These are phyloP conservation scores for Chaetomidium leptoderma DNA, from an alignment of 495 filamentous ascomycete species.

Conservation along the genomic window DNA sequence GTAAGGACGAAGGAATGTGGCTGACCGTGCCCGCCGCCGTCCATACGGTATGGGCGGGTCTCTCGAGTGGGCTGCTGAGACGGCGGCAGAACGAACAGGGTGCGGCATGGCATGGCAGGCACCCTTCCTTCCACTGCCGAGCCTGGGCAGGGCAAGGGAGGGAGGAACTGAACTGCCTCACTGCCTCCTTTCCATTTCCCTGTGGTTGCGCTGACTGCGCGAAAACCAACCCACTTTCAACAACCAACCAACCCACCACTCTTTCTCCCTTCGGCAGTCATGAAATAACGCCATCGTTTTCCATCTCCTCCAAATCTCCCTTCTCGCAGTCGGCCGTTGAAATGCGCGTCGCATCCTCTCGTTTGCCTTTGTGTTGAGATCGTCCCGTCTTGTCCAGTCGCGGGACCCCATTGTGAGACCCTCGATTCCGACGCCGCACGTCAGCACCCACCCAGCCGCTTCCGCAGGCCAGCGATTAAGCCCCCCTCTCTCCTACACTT, in stretches of 20 bases:
- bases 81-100: constrained; percentile 21
- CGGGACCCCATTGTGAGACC: constrained; percentile 15
- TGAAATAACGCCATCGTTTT: constrained; percentile 9
- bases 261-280: background rate
- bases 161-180: background rate
- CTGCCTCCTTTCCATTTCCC: constrained; percentile 5
- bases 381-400: constrained; percentile 5
- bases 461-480: background rate
- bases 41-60: constrained; percentile 10
- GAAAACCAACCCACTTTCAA: background rate
- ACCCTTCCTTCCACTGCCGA: constrained; percentile 9
- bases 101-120: constrained; percentile 16
- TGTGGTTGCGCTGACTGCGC: background rate
- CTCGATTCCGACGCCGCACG: constrained; percentile 14
- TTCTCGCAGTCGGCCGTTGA: constrained; percentile 13
- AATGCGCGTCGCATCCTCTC: constrained; percentile 28
- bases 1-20: background rate
- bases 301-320: constrained; percentile 1
- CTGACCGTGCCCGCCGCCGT: background rate
- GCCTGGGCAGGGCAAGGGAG: background rate
- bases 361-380: constrained; percentile 25
- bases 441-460: constrained; percentile 15
- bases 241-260: background rate
- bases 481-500: background rate
- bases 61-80: constrained; percentile 18